Conservation (phyloP, 2,329 filamentous ascomycete species). For the Arthrobotrys musiformis region DNA sequence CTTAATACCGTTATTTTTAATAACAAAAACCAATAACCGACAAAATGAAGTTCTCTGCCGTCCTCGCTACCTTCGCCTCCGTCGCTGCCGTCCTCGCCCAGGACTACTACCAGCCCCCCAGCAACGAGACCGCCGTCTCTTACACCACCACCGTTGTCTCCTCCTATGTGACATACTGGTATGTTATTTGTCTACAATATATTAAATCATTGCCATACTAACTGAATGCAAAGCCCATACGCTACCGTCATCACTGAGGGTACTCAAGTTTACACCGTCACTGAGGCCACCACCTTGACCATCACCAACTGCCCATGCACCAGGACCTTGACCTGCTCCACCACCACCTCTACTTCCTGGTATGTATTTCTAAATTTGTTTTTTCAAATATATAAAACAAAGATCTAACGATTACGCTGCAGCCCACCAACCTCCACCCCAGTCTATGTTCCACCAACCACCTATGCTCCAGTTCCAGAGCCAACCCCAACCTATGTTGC, state of each 20-base stretch:
- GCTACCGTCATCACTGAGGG: slow-evolving; percentile 29
- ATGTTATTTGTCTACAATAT: background rate
- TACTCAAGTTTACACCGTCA: slow-evolving; percentile 40
- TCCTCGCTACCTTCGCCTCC: slow-evolving; percentile 46
- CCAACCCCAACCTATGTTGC: slow-evolving; percentile 40
- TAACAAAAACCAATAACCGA: slow-evolving; percentile 47
- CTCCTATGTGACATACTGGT: slow-evolving; percentile 49
- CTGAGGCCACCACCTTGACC: slow-evolving; percentile 49
- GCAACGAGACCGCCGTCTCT: slow-evolving; percentile 31
- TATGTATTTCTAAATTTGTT: slow-evolving; percentile 17
- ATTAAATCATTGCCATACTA: background rate
- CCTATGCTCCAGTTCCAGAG: slow-evolving; percentile 32
- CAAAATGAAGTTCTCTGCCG: slow-evolving; percentile 55
- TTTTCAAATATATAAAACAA: background rate
- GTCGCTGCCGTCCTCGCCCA: slow-evolving; percentile 35
- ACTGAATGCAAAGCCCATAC: background rate
- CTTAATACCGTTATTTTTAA: slow-evolving; percentile 45
- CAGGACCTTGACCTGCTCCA: slow-evolving; percentile 43
- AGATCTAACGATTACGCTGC: slow-evolving; percentile 1
- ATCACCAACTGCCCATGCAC: slow-evolving; percentile 56
- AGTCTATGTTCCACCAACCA: slow-evolving; percentile 39
- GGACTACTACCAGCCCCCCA: slow-evolving; percentile 19
- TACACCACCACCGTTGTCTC: slow-evolving; percentile 51
- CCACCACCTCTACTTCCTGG: slow-evolving; percentile 44
- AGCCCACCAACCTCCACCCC: slow-evolving; percentile 51